Conservation (phyloP, 148 eudicot species). For the Agrostemma githago region DNA sequence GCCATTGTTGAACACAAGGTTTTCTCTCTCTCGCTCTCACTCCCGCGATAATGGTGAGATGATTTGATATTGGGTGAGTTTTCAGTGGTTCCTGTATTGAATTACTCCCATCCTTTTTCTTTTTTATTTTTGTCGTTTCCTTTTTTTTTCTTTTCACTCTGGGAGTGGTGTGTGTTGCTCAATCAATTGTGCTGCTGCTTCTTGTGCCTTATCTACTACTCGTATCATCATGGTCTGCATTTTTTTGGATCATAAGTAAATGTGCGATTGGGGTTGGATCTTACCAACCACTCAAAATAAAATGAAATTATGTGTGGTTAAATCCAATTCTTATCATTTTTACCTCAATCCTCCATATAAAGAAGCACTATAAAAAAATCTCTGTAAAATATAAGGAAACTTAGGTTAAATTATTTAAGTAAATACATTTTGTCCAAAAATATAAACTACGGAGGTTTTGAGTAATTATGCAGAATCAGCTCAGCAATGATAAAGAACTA, state of each 20-base stretch:
- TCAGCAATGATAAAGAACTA: too few species aligned
- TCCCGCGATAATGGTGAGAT: neutral
- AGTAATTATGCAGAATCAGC: too few species aligned
- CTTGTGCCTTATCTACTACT: neutral
- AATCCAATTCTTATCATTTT: too few species aligned
- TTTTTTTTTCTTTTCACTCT: neutral
- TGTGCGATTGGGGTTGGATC: neutral
- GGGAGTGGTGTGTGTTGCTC: neutral
- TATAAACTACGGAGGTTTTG: too few species aligned
- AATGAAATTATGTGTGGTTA: too few species aligned
- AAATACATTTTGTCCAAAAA: too few species aligned
- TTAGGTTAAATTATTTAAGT: too few species aligned
- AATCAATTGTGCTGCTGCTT: neutral
- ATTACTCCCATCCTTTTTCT: neutral
- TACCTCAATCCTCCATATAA: too few species aligned
- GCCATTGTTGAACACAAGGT: constrained; percentile 40
- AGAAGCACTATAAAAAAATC: too few species aligned
- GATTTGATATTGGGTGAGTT: constrained; percentile 28
- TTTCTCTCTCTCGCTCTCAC: constrained; percentile 12
- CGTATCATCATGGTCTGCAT: neutral
- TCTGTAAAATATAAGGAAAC: too few species aligned
- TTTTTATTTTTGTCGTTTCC: constrained; percentile 16
- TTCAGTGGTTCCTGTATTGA: constrained; percentile 39
- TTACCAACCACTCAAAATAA: neutral
- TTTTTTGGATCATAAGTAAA: neutral